phyloP scores from a whole-genome alignment of 2,329 filamentous ascomycete species.

The Alternaria burnsii region DNA sequence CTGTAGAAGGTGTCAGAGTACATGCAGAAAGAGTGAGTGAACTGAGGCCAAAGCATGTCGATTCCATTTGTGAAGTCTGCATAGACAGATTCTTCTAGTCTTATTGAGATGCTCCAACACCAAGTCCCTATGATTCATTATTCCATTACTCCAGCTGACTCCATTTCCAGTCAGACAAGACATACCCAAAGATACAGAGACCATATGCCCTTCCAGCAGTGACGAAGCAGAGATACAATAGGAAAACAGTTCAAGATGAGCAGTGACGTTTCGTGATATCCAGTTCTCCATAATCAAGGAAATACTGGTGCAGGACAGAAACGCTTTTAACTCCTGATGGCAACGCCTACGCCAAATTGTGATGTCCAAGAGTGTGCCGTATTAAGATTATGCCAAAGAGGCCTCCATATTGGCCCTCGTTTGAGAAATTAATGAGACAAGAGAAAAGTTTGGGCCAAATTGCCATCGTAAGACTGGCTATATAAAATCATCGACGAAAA shows the following conservation, averaged over 20 bases:
- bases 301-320: slow-evolving; percentile 3
- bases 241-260: not conserved
- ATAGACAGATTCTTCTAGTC: not conserved
- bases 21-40: not conserved
- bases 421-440: slow-evolving; percentile 5
- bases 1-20: not conserved
- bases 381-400: slow-evolving; percentile 17
- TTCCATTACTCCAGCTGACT: slow-evolving; percentile 6
- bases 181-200: not conserved
- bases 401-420: slow-evolving; percentile 1
- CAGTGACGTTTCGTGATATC: slow-evolving; percentile 7
- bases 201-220: slow-evolving; percentile 1
- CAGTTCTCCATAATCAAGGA: not conserved
- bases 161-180: slow-evolving; percentile 3
- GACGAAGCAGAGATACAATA: not conserved
- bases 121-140: slow-evolving; percentile 4
- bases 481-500: slow-evolving; percentile 11
- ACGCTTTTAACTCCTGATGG: slow-evolving; percentile 16
- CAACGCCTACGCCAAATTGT: slow-evolving; percentile 12
- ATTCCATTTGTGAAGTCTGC: slow-evolving; percentile 7
- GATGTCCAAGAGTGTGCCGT: slow-evolving; percentile 7
- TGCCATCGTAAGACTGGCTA: not conserved
- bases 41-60: not conserved
- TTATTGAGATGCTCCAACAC: not conserved
- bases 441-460: not conserved